phyloP scores from a whole-genome alignment of 805 yeast species.

The Spathaspora sp. region DNA sequence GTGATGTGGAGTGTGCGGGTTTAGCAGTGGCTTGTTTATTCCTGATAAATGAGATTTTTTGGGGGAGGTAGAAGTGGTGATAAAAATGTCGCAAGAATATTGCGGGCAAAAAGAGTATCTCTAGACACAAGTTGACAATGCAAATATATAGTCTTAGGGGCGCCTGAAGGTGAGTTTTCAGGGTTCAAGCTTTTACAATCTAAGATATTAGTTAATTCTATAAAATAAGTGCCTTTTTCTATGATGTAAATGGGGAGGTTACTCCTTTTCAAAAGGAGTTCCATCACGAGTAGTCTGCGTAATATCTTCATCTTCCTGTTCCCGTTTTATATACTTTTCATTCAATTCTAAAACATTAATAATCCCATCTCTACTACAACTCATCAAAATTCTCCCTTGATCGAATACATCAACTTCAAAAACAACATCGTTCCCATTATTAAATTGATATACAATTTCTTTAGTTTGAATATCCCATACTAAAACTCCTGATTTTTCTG shows the following conservation, averaged over 20 bases:
- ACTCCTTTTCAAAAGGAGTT: not conserved
- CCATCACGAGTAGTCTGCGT: not conserved
- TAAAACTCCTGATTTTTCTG: constrained; percentile 50
- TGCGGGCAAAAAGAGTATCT: too few relatives aligned
- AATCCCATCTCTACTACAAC: constrained; percentile 21
- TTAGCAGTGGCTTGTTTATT: too few relatives aligned
- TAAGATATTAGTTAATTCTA: too few relatives aligned
- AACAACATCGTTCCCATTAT: constrained; percentile 23
- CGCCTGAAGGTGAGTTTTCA: too few relatives aligned
- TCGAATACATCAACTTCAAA: constrained; percentile 38
- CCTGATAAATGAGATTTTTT: too few relatives aligned
- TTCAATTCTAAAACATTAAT: constrained; percentile 20
- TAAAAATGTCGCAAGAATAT: too few relatives aligned
- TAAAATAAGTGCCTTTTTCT: not conserved
- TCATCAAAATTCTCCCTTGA: constrained; percentile 33
- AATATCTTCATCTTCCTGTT: too few relatives aligned
- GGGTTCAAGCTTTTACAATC: too few relatives aligned
- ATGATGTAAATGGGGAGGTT: not conserved
- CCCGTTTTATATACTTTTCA: constrained; percentile 5
- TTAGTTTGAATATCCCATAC: constrained; percentile 70
- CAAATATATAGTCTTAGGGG: too few relatives aligned
- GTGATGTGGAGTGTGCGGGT: too few relatives aligned
- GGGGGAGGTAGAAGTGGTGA: too few relatives aligned
- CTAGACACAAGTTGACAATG: too few relatives aligned
- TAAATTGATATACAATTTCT: constrained; percentile 33